Base-by-base conservation (phyloP, 768 basidiomycete genomes). In the Lentinula edodes region DNA sequence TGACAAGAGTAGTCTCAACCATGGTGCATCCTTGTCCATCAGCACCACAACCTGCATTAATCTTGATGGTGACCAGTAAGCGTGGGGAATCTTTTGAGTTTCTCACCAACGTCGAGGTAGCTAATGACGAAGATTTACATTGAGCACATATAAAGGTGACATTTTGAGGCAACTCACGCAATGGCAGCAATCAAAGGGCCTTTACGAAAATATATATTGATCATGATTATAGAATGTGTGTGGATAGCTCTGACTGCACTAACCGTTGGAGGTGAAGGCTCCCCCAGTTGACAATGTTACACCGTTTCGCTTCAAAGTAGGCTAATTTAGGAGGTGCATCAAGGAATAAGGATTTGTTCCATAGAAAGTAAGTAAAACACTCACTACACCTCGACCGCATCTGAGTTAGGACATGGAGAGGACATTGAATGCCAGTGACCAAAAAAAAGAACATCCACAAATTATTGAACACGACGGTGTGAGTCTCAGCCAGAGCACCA, bases 21-120 rank as follows among this genome's bases (percentile, higher is more conserved):
- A 72, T 48, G 16, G 71, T 73, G 65, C 76, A 77, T 3, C 70
- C 63, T 53, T 77, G 74, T 5, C 76, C 76, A 61, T 75, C 73
- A 61, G 70, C 69, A 2, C 73, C 73, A 45, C 75, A 76, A 8
- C 74, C 74, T 69, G 63, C 52, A 54, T 20, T 28, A 35, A 16
- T 13, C 20, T 39, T 18, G 15, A 1, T 1, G 2, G 23, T 23
- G 23, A 2, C 23, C 23, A 23, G 23, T 23, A 23, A 23, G 1
- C 23, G 23, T 23, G 1, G 23, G 23, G 23, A 23, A 23, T 23
- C 23, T 23, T 23, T 23, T 2, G 23, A 23, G 23, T 2, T 23
- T 23, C 23, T 23, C 23, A 23, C 23, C 23, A 23, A 23, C 23
- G 23, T 23, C 23, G 23, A 68, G 59, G 52, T 60, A 56, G 10